These are phyloP conservation scores for Astrothelium macrocarpum DNA, from an alignment of 495 filamentous ascomycete species.

Conservation along the genomic window DNA sequence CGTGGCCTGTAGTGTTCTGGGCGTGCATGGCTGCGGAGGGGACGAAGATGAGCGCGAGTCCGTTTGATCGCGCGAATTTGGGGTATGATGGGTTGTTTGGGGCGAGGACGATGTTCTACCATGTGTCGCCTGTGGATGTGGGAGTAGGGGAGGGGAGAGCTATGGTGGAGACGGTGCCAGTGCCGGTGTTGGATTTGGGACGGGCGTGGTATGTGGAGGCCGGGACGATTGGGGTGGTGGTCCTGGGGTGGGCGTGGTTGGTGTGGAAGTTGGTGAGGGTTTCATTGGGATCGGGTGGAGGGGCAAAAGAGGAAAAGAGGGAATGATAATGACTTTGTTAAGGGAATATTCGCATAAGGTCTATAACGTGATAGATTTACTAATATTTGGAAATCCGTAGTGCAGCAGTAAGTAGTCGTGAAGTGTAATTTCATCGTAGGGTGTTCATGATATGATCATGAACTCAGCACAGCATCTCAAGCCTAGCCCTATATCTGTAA, in stretches of 20 bases:
- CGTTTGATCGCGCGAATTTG: conserved; percentile 74
- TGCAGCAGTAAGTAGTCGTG: no score
- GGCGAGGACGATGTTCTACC: conserved; percentile 74
- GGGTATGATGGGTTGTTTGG: conserved; percentile 85
- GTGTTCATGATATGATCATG: no score
- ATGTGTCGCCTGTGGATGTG: conserved; percentile 51
- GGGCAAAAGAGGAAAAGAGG: background rate
- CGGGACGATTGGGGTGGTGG: conserved; percentile 60
- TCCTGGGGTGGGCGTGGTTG: conserved; percentile 67
- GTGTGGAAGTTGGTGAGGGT: conserved; percentile 47
- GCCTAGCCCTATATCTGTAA: no score
- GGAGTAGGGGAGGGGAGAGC: conserved; percentile 11
- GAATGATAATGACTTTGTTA: background rate
- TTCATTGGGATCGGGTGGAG: no score
- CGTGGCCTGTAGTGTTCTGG: conserved; percentile 85
- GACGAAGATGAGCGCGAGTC: conserved; percentile 63
- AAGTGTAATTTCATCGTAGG: no score
- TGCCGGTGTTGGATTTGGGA: conserved; percentile 66
- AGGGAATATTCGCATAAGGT: no score
- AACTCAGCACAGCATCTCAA: no score
- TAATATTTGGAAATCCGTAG: no score
- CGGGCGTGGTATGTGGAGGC: conserved; percentile 51
- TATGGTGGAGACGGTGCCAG: conserved; percentile 53
- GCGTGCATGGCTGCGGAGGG: conserved; percentile 68
- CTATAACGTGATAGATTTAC: no score